These are phyloP conservation scores for Monotropa hypopitys DNA, from an alignment of 179 eudicot genomes.

Conservation along the genomic window DNA sequence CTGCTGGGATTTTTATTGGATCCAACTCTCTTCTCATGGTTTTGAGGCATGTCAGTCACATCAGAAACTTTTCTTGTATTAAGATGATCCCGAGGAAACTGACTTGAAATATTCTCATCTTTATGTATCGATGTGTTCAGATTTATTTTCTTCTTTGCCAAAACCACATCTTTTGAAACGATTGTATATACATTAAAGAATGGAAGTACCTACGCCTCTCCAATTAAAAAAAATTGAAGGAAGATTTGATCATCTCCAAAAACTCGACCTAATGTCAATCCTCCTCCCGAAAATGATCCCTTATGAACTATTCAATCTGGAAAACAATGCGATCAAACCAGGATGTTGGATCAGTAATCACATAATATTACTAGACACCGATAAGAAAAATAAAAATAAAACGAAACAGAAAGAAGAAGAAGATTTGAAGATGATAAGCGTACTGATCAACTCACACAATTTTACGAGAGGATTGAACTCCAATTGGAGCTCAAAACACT, in stretches of 20 bases:
- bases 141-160: constrained; percentile 28
- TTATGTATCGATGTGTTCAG: constrained; percentile 42
- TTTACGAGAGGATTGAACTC: too few relatives aligned
- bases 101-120: constrained; percentile 59
- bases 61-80: constrained; percentile 21
- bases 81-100: constrained; percentile 51
- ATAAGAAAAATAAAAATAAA: too few relatives aligned
- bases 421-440: too few relatives aligned
- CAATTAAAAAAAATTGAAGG: background rate
- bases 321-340: background rate
- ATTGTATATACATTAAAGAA: background rate
- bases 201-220: background rate
- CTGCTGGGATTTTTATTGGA: constrained; percentile 21
- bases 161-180: constrained; percentile 9
- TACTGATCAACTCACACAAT: too few relatives aligned
- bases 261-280: background rate
- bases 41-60: constrained; percentile 12
- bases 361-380: background rate
- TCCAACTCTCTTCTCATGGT: constrained; percentile 25
- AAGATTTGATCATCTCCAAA: background rate
- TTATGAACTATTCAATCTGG: background rate
- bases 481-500: too few relatives aligned
- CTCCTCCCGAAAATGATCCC: background rate
- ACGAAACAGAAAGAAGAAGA: too few relatives aligned
- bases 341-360: background rate